A percentile compares a stretch with the other conserved stretches of the same genome.
Conservation (phyloP, 1,284 basidiomycete species). For the Agaricales sp. region DNA sequence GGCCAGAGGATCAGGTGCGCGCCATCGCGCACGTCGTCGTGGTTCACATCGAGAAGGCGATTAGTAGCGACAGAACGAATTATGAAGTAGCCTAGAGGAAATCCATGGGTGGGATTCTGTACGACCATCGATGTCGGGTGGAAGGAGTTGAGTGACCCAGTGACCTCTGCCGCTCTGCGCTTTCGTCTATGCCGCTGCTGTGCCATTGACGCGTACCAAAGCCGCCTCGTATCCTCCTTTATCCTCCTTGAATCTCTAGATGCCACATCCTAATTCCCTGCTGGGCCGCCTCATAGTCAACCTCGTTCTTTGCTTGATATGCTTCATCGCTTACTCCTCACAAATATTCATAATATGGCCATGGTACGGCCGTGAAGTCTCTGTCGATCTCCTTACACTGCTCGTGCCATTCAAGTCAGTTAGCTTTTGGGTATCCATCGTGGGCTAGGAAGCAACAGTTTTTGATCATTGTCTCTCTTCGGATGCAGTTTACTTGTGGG, state of each 20-base stretch:
- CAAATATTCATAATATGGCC: slow-evolving; percentile 91
- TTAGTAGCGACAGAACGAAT: slow-evolving; percentile 51
- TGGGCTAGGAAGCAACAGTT: too few species aligned
- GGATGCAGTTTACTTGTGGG: slow-evolving; percentile 55
- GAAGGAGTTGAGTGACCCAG: too few species aligned
- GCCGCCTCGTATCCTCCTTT: too few species aligned
- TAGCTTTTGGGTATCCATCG: too few species aligned
- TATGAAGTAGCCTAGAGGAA: slow-evolving; percentile 69
- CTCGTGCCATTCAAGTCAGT: slow-evolving; percentile 90
- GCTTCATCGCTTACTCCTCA: slow-evolving; percentile 80
- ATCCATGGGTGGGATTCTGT: too few species aligned
- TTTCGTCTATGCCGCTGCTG: too few species aligned
- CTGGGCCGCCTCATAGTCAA: slow-evolving; percentile 54
- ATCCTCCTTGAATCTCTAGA: too few species aligned
- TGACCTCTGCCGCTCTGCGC: too few species aligned
- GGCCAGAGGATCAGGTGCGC: slow-evolving; percentile 56
- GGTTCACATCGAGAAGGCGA: slow-evolving; percentile 52
- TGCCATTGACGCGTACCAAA: too few species aligned
- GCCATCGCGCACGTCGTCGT: slow-evolving; percentile 51
- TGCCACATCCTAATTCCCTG: too few species aligned
- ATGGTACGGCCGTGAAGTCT: slow-evolving; percentile 71
- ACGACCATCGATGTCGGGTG: too few species aligned
- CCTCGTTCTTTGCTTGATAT: slow-evolving; percentile 70
- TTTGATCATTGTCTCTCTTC: slow-evolving; percentile 6
- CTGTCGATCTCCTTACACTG: slow-evolving; percentile 61